Base-by-base conservation (phyloP, 2,329 filamentous ascomycete genomes). In the Ilyonectria sp. region DNA sequence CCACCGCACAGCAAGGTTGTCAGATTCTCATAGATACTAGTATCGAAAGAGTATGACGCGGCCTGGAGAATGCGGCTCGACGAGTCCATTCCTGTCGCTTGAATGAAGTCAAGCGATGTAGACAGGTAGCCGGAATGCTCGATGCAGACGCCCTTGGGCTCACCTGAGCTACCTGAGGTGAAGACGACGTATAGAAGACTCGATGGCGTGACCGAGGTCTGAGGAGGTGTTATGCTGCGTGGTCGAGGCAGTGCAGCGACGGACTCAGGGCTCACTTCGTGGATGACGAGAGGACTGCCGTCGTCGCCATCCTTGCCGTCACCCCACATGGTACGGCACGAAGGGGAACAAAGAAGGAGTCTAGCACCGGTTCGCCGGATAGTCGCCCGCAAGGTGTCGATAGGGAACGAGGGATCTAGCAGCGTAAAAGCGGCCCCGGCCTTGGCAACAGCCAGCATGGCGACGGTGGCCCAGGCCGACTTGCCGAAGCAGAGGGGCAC, bases 401-500 rank as follows among this genome's bases (percentile, higher is more conserved):
- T 78, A 0, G 84, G 82, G 50, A 82, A 70, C 9, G 78, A 75
- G 10, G 82, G 78, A 19, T 84, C 82, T 0, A 84, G 56, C 0
- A 79, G 78, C 10, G 73, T 71, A 61, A 76, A 79, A 0, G 75
- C 74, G 0, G 55, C 77, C 1, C 81, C 81, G 17, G 79, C 76
- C 52, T 81, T 82, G 37, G 82, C 64, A 1, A 82, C 76, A 1
- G 73, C 79, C 11, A 83, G 63, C 63, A 80, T 78, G 0, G 78
- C 76, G 4, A 82, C 72, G 4, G 76, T 61, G 0, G 71, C 73
- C 79, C 78, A 83, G 37, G 72, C 73, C 2, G 81, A 82, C 67
- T 82, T 83, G 33, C 81, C 78, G 54, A 82, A 81, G 26, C 77
- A 80, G 3, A 82, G 70, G 1, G 77, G 77, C 8, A 82, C 71